Conservation (phyloP, 257 asterid genomes). For the Salvia hispanica region DNA sequence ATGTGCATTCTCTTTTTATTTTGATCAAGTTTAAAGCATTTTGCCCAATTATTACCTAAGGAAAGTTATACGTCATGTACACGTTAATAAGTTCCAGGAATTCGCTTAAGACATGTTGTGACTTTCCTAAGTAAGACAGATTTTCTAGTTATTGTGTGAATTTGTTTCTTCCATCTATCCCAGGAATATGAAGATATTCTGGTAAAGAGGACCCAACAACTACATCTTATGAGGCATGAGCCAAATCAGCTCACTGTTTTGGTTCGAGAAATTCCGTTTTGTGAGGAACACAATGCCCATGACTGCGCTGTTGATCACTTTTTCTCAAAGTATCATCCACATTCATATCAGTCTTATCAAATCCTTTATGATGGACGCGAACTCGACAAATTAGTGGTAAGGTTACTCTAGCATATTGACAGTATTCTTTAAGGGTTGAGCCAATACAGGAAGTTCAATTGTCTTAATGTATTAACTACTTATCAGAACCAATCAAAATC, state of each 20-base stretch:
- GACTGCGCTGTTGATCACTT: slow-evolving; percentile 82
- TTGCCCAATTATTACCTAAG: background rate
- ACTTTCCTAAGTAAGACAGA: too few relatives aligned
- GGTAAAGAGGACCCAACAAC: slow-evolving; percentile 66
- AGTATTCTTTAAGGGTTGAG: background rate
- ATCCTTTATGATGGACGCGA: slow-evolving; percentile 78
- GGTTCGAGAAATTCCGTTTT: slow-evolving; percentile 89
- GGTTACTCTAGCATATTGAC: slow-evolving; percentile 23
- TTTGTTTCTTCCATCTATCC: slow-evolving; percentile 25
- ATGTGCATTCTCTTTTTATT: slow-evolving; percentile 3
- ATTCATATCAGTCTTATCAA: slow-evolving; percentile 71
- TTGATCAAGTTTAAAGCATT: background rate
- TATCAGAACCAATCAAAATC: slow-evolving; percentile 64
- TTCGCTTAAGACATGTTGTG: too few relatives aligned
- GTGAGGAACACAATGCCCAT: slow-evolving; percentile 73
- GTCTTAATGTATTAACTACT: slow-evolving; percentile 13
- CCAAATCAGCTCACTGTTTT: slow-evolving; percentile 91
- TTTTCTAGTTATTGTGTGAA: background rate
- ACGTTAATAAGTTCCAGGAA: too few relatives aligned
- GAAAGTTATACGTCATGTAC: too few relatives aligned
- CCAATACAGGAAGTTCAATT: background rate
- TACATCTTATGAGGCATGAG: slow-evolving; percentile 65
- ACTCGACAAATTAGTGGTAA: slow-evolving; percentile 67
- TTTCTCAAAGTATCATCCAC: slow-evolving; percentile 74
- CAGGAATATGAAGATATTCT: slow-evolving; percentile 79